Base-by-base conservation (phyloP, 129 eudicot species). In the Sambucus nigra region DNA sequence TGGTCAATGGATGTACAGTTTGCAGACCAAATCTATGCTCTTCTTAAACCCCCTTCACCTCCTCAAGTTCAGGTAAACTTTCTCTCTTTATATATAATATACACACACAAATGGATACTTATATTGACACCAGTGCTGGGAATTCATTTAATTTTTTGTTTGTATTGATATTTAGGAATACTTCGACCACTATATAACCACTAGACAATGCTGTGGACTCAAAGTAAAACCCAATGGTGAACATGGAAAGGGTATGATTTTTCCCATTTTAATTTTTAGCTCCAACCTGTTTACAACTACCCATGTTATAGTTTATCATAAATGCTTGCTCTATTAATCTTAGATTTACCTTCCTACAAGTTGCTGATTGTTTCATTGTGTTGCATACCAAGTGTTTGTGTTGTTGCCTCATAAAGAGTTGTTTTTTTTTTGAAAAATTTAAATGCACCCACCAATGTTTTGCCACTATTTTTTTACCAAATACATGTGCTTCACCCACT, bases 1-100 rank as follows among this genome's bases (percentile, higher is more conserved):
- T 84, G 85, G 60, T 70, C 80, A 16, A 66, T 84, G 38, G 94
- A 79, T 54, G 55, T 74, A 9, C 75, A 69, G 14, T 79, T 74
- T 46, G 32, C 82, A 40, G 51, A 69, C 57, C 78, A 80, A 78
- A 70, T 88, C 66, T 65, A 84, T 27, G 42, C 63, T 31, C 86
- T 88, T 63, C 94, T 88, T 15, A 64, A 66, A 32, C 67, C 87
- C 47, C 87, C 84, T 62, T 59, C 80, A 29, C 60, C 72, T 44
- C 64, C 22, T 55, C 72, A 77, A 65, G 73, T 76, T 29, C 82
- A 88, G 81, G 95, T 50, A 64, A 23, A 53, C 52, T 51, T n/a
- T n/a, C 13, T 57, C 46, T 54, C 52, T 47, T 9, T 61, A 1
- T 47, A 2, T 39, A 8, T 21, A 20, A 15, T 5, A 8, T 25